phyloP scores from a whole-genome alignment of 2,329 filamentous ascomycete species.

The Sclerotinia borealis region DNA sequence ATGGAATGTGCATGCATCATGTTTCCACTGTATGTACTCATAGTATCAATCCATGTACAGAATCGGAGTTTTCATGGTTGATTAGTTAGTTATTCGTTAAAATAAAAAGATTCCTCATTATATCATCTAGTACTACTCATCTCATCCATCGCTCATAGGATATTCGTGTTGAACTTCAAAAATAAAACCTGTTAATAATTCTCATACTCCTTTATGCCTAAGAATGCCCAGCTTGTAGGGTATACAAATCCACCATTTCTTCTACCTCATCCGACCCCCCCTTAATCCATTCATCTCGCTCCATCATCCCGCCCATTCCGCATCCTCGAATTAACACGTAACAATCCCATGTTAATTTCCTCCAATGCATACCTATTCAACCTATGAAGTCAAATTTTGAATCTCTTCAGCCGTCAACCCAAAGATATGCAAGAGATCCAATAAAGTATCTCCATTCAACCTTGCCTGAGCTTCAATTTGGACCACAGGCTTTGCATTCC shows the following conservation, averaged over 20 bases:
- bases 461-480: slow-evolving; percentile 70
- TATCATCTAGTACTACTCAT: too few species aligned
- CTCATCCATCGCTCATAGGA: too few species aligned
- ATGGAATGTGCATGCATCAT: too few species aligned
- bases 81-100: too few species aligned
- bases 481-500: slow-evolving; percentile 78
- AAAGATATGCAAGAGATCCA: slow-evolving; percentile 69
- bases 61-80: too few species aligned
- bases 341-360: background rate
- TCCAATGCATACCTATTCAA: background rate
- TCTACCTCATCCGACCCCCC: background rate
- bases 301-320: background rate
- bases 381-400: slow-evolving; percentile 36
- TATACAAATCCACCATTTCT: too few species aligned
- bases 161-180: too few species aligned
- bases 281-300: background rate
- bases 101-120: too few species aligned
- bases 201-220: background rate
- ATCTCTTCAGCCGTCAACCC: slow-evolving; percentile 65
- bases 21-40: too few species aligned
- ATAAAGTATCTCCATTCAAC: slow-evolving; percentile 63
- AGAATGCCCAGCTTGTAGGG: background rate
- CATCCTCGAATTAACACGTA: background rate
- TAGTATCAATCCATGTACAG: too few species aligned
- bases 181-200: too few species aligned